Conservation (phyloP, 2,329 filamentous ascomycete genomes). For the Metarhizium humberi region DNA sequence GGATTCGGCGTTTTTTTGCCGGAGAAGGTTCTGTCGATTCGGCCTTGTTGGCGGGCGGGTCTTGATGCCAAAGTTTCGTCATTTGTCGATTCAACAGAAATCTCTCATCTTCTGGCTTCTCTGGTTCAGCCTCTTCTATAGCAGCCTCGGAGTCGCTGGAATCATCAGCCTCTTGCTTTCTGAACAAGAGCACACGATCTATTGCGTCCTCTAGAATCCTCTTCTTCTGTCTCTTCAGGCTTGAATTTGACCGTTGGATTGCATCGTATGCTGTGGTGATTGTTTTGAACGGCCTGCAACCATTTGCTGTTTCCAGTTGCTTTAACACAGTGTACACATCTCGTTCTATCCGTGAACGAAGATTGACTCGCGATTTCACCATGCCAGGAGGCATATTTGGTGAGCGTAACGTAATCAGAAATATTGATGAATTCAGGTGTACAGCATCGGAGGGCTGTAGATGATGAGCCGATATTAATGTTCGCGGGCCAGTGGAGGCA, state of each 20-base stretch:
- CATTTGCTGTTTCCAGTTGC: slow-evolving; percentile 58
- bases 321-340: slow-evolving; percentile 73
- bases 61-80: slow-evolving; percentile 29
- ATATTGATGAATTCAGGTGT: neutral
- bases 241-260: slow-evolving; percentile 81
- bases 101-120: slow-evolving; percentile 22
- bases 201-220: slow-evolving; percentile 76
- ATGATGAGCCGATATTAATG: neutral
- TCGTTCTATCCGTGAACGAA: slow-evolving; percentile 41
- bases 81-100: slow-evolving; percentile 33
- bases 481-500: too few relatives aligned
- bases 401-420: neutral
- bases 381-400: neutral
- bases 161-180: slow-evolving; percentile 55
- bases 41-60: slow-evolving; percentile 6
- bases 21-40: slow-evolving; percentile 14
- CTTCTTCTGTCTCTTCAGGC: slow-evolving; percentile 73
- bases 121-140: slow-evolving; percentile 29
- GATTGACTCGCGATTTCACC: slow-evolving; percentile 7
- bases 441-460: neutral
- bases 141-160: slow-evolving; percentile 42
- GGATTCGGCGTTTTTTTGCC: slow-evolving; percentile 24
- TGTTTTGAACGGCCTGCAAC: slow-evolving; percentile 37
- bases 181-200: slow-evolving; percentile 66
- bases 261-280: slow-evolving; percentile 61